Percentiles rank a stretch among this genome's conserved stretches.
phyloP scores from a whole-genome alignment of 2,329 filamentous ascomycete genomes.

The Claviceps africana region DNA sequence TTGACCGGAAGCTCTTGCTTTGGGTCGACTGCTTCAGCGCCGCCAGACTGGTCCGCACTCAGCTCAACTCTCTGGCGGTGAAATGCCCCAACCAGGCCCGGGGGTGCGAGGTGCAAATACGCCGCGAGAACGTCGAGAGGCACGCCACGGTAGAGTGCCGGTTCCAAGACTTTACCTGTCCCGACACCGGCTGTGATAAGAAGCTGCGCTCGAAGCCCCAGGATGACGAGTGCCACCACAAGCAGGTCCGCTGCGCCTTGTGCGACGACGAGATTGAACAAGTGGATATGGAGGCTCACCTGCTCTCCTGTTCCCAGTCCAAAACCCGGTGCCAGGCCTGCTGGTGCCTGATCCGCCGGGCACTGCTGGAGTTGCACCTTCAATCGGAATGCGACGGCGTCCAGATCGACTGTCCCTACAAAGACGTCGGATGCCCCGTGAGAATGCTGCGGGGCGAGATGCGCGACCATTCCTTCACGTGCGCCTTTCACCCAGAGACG shows the following conservation, averaged over 20 bases:
- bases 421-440: constrained; percentile 23
- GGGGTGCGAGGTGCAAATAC: constrained; percentile 36
- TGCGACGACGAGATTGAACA: constrained; percentile 37
- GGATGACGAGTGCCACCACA: constrained; percentile 41
- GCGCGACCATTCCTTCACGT: constrained; percentile 31
- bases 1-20: constrained; percentile 36
- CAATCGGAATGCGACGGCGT: constrained; percentile 35
- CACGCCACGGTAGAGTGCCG: constrained; percentile 45
- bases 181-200: constrained; percentile 36
- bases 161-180: constrained; percentile 42
- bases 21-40: constrained; percentile 28
- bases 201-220: constrained; percentile 36
- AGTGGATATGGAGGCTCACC: constrained; percentile 23
- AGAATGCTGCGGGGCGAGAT: constrained; percentile 23
- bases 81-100: constrained; percentile 39
- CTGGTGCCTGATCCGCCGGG: constrained; percentile 27
- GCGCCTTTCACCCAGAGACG: constrained; percentile 35
- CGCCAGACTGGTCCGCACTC: constrained; percentile 38
- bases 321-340: constrained; percentile 37
- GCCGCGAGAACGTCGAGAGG: constrained; percentile 38
- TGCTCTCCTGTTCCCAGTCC: constrained; percentile 30
- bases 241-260: constrained; percentile 34
- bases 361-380: constrained; percentile 32
- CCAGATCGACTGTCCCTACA: constrained; percentile 33
- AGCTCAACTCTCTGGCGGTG: constrained; percentile 45